Evolutionary conservation across 2,329 filamentous ascomycete species (phyloP).

Genomic region (Colletotrichum sojae): DNA sequence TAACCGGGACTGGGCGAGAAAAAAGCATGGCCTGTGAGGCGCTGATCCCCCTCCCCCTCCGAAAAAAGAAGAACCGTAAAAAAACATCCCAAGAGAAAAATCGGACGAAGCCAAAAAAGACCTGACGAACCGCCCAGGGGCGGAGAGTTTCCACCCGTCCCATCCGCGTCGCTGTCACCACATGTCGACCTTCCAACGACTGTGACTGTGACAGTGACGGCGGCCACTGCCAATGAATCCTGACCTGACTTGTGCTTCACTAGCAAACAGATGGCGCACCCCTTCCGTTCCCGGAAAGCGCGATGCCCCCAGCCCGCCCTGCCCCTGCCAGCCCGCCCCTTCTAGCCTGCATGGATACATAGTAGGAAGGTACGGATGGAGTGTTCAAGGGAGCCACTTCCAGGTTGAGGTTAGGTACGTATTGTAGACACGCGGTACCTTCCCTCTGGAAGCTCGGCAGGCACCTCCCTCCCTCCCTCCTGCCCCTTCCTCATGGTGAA

Average conservation of each 20-base stretch:
- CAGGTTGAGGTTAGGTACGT: no score
- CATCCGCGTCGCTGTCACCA: constrained; percentile 7
- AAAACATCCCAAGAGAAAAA: constrained; percentile 10
- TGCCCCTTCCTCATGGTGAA: constrained; percentile 40
- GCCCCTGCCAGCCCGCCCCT: constrained; percentile 22
- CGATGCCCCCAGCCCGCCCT: constrained; percentile 34
- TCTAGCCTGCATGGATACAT: constrained; percentile 18
- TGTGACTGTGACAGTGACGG: constrained; percentile 13
- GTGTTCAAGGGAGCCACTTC: background rate
- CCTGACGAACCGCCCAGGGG: constrained; percentile 30
- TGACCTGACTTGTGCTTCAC: constrained; percentile 1
- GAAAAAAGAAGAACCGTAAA: background rate
- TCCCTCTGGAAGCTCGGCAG: background rate
- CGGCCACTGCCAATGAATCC: constrained; percentile 9
- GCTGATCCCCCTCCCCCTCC: constrained; percentile 24
- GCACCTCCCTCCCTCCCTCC: constrained; percentile 9
- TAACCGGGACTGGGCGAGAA: constrained; percentile 11
- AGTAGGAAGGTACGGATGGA: constrained; percentile 7
- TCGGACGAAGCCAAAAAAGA: constrained; percentile 29
- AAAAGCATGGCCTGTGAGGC: constrained; percentile 27
- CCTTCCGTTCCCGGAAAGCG: constrained; percentile 36
- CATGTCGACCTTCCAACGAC: constrained; percentile 3
- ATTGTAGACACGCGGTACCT: background rate
- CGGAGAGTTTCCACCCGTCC: constrained; percentile 23
- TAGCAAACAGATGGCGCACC: constrained; percentile 16